Base-by-base conservation (phyloP, 2,329 filamentous ascomycete genomes). In the Exophiala xenobiotica region DNA sequence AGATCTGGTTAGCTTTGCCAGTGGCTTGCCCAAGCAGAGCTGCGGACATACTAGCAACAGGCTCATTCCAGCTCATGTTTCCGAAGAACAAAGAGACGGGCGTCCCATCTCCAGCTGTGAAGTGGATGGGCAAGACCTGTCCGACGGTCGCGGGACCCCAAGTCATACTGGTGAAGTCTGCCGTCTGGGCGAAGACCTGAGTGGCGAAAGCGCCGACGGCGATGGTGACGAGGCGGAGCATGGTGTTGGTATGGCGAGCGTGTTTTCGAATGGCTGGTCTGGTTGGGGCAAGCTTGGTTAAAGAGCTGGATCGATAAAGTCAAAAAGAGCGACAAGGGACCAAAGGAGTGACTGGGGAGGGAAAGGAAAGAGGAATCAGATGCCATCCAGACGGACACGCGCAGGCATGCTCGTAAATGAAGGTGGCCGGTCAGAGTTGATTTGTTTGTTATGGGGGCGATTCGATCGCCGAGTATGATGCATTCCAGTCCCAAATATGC, bases 1-100 rank as follows among this genome's bases (percentile, higher is more conserved):
- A 9, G 20, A 14, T 38, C 4, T 11, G 4, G 38, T 40, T 14
- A 40, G 38, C 38, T 22, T 24, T n/a, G 8, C 8, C 7, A n/a
- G 4, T 20, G 19, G n/a, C 19, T 11, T 39, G 37, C 14, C 16
- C 33, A 3, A n/a, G 26, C 14, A 31, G 6, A 26, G 20, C 6
- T 19, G 16, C 33, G 35, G 40, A 57, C 50, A 31, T 53, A 61
- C 58, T 50, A 47, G 57, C 56, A 29, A 61, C 42, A 19, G 51
- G 26, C 23, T 27, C 44, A 9, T 47, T 51, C 51, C 50, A 58
- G 23, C 39, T 56, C 4, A 45, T 43, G 44, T 60, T 60, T 12
- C 54, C 57, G 20, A 61, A 38, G 39, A 51, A 49, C 16, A 61
- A 37, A 16, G 55, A 49, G 9, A 61, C 54, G 6, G 52, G 48